Base-by-base conservation (phyloP, 345 rosid genomes). In the Salix caprea region DNA sequence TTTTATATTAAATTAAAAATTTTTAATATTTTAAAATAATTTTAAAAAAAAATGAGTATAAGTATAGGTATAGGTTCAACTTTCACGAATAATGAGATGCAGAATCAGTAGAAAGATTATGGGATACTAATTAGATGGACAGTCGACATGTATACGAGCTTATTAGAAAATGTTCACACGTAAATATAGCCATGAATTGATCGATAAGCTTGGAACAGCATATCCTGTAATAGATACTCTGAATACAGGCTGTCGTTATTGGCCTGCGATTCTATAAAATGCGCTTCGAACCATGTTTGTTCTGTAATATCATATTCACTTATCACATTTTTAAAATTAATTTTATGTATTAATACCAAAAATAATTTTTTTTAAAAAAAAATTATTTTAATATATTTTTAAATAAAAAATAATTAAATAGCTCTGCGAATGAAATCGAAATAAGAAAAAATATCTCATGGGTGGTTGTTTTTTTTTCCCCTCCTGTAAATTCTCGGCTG, bases 241-340 rank as follows among this genome's bases (percentile, higher is more conserved):
- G 39, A 46, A 15, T 4, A 77, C 77, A 34, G 73, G 42, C 73
- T 64, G 66, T 69, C 80, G 80, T 61, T 42, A 68, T 65, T 67
- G 16, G 56, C 71, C 65, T 50, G 62, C 73, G 78, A 40, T 12
- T 40, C 44, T 40, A 40, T 40, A 40, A 40, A 80, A 76, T 77
- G 62, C 74, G 61, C 64, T 21, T 14, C 26, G 28, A 32, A 32
- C 40, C 54, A 7, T 23, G 26, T n/a, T 40, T 28, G 36, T 18
- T 26, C 0, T 23, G 67, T 28, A 46, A 7, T 0, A 21, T 34
- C 50, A 19, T 1, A 64, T 34, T 34, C 37, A 34, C 37, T 34
- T 34, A 5, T 50, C 61, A 26, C 80, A 14, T 26, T 50, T 23
- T n/a, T n/a, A n/a, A n/a, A n/a, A n/a, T n/a, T n/a, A n/a, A n/a